These are phyloP conservation scores for Venturia effusa DNA, from an alignment of 2,329 filamentous ascomycete genomes.

Conservation along the genomic window DNA sequence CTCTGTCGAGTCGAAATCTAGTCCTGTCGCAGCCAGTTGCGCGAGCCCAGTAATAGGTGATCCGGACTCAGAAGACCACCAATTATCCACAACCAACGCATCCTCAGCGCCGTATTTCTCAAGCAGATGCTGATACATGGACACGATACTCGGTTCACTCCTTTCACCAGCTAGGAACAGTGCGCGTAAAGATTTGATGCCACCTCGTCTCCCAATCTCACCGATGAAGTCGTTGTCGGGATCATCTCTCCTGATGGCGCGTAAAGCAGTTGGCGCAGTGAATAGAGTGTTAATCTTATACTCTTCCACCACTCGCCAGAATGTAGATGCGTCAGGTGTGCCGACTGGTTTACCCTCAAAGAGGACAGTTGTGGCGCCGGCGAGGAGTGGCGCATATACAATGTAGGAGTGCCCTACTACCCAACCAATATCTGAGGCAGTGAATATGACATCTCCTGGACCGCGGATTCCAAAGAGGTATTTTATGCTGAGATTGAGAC, in stretches of 20 bases:
- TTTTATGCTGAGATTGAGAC: conserved; percentile 68
- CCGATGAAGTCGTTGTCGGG: conserved; percentile 58
- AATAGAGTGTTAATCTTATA: conserved; percentile 77
- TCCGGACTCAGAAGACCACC: conserved; percentile 64
- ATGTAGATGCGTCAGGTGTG: conserved; percentile 75
- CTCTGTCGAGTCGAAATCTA: conserved; percentile 36
- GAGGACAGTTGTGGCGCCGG: conserved; percentile 74
- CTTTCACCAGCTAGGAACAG: conserved; percentile 84
- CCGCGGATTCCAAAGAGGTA: conserved; percentile 76
- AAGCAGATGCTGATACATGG: conserved; percentile 68
- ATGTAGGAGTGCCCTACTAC: conserved; percentile 73
- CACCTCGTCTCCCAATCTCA: conserved; percentile 53
- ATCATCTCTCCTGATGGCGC: conserved; percentile 80
- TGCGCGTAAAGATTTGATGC: conserved; percentile 59
- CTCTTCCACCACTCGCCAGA: conserved; percentile 79
- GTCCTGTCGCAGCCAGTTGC: conserved; percentile 50
- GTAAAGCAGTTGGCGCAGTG: conserved; percentile 77
- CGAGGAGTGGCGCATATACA: conserved; percentile 74
- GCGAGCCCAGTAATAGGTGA: conserved; percentile 58
- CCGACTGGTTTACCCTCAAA: conserved; percentile 93
- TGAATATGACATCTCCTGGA: conserved; percentile 72
- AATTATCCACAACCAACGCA: conserved; percentile 58
- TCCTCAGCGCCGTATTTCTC: conserved; percentile 51
- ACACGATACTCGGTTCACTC: conserved; percentile 76
- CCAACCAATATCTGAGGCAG: conserved; percentile 84